Conservation (phyloP, 1,284 basidiomycete species). For the Moesziomyces parantarcticus region DNA sequence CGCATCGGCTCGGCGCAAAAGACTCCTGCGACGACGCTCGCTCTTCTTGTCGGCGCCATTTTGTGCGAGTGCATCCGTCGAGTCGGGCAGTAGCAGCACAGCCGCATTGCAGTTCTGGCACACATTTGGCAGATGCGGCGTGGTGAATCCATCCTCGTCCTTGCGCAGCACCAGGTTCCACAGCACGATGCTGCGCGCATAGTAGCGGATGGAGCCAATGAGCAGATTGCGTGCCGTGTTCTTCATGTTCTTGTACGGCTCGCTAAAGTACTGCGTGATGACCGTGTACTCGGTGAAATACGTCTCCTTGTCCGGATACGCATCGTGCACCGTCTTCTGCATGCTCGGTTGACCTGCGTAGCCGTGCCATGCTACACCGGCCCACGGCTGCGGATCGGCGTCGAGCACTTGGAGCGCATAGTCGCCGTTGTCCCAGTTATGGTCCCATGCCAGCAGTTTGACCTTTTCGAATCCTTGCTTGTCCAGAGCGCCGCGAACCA, state of each 20-base stretch:
- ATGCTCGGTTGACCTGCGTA: conserved; percentile 40
- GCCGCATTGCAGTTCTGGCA: conserved; percentile 54
- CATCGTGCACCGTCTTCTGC: conserved; percentile 35
- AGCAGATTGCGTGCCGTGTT: conserved; percentile 36
- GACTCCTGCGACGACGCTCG: background rate
- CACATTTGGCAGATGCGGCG: conserved; percentile 44
- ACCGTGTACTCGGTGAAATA: conserved; percentile 53
- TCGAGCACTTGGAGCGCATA: conserved; percentile 41
- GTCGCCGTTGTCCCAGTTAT: conserved; percentile 50
- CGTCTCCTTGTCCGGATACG: conserved; percentile 37
- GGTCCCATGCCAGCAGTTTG: conserved; percentile 40
- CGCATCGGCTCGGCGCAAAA: background rate
- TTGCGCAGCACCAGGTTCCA: conserved; percentile 54
- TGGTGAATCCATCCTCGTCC: conserved; percentile 53
- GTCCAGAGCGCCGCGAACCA: conserved; percentile 32
- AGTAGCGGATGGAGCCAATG: conserved; percentile 48
- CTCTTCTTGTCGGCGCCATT: background rate
- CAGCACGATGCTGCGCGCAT: conserved; percentile 25
- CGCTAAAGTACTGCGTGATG: conserved; percentile 48
- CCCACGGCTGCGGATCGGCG: conserved; percentile 22
- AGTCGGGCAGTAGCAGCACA: conserved; percentile 39
- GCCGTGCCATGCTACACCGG: conserved; percentile 55
- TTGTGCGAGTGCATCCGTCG: conserved; percentile 12
- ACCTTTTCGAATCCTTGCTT: conserved; percentile 18
- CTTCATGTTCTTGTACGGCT: conserved; percentile 58